A percentile compares a stretch with the other conserved stretches of the same genome.
These are phyloP conservation scores for Penicillium odoratum DNA, from an alignment of 495 filamentous ascomycete species.

Conservation along the genomic window DNA sequence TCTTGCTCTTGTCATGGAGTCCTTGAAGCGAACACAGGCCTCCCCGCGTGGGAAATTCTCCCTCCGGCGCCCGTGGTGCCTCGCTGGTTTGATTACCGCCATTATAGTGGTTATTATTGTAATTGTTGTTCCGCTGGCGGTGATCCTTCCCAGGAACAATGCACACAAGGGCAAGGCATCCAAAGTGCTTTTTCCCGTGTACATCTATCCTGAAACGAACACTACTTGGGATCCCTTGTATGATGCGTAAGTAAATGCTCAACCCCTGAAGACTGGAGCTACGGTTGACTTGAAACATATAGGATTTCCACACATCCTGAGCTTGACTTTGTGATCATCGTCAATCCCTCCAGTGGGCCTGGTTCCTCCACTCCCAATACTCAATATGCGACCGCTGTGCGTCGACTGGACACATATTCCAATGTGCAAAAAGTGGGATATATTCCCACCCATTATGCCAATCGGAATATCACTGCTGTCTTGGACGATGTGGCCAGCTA, in stretches of 20 bases:
- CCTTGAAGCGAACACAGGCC: background rate
- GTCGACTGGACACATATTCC: slow-evolving; percentile 4
- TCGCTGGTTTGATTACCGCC: slow-evolving; percentile 1
- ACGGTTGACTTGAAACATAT: background rate
- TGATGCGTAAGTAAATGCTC: slow-evolving; percentile 3
- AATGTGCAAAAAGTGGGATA: slow-evolving; percentile 8
- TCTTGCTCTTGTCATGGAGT: slow-evolving; percentile 6
- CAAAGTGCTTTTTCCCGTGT: slow-evolving; percentile 1
- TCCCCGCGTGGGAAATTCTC: slow-evolving; percentile 1
- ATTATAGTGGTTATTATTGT: slow-evolving; percentile 4
- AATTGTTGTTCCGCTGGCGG: slow-evolving; percentile 1
- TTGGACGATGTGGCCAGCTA: slow-evolving; percentile 3
- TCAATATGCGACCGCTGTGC: background rate
- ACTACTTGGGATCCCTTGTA: slow-evolving; percentile 6
- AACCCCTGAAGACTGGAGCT: background rate
- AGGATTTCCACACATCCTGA: slow-evolving; percentile 1
- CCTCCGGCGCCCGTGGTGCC: slow-evolving; percentile 2
- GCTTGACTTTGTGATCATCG: slow-evolving; percentile 3
- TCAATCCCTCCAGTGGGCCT: slow-evolving; percentile 6
- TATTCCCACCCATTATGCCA: slow-evolving; percentile 2
- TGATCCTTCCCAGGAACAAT: slow-evolving; percentile 4
- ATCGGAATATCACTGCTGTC: background rate
- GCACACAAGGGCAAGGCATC: background rate
- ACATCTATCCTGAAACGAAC: slow-evolving; percentile 7
- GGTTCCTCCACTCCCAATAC: slow-evolving; percentile 2